Conservation (phyloP, 805 yeast genomes). For the Wickerhamomyces chaumierensis region DNA sequence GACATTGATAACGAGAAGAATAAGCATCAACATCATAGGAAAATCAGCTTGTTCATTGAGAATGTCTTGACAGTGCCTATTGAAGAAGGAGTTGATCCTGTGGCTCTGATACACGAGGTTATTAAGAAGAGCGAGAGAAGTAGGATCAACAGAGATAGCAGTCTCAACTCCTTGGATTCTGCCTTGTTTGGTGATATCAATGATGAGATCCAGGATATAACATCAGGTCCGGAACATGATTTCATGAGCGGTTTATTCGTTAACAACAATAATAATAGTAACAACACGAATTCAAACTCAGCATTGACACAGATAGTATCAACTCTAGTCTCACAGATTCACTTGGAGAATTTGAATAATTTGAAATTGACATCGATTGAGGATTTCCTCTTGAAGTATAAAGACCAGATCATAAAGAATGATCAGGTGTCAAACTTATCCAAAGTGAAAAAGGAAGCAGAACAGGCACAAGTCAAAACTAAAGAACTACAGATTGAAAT, state of each 20-base stretch:
- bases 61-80: slow-evolving; percentile 44
- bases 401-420: slow-evolving; percentile 6
- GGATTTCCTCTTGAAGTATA: slow-evolving; percentile 41
- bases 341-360: slow-evolving; percentile 48
- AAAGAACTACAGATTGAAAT: background rate
- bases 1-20: slow-evolving; percentile 52
- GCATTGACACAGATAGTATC: slow-evolving; percentile 45
- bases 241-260: slow-evolving; percentile 44
- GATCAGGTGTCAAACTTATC: background rate
- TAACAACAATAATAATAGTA: slow-evolving; percentile 38
- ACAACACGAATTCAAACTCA: slow-evolving; percentile 46
- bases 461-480: background rate
- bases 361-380: slow-evolving; percentile 43
- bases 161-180: slow-evolving; percentile 34
- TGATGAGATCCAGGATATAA: slow-evolving; percentile 35
- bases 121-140: slow-evolving; percentile 1
- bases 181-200: slow-evolving; percentile 53
- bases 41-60: slow-evolving; percentile 76
- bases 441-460: background rate
- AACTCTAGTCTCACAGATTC: slow-evolving; percentile 40
- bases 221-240: slow-evolving; percentile 35
- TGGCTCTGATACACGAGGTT: slow-evolving; percentile 7
- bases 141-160: slow-evolving; percentile 12
- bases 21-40: slow-evolving; percentile 57
- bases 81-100: slow-evolving; percentile 18